Evolutionary conservation across 225 moss, liverwort and hornwort genomes (phyloP).

Genomic region (Antitrichia curtipendula): DNA sequence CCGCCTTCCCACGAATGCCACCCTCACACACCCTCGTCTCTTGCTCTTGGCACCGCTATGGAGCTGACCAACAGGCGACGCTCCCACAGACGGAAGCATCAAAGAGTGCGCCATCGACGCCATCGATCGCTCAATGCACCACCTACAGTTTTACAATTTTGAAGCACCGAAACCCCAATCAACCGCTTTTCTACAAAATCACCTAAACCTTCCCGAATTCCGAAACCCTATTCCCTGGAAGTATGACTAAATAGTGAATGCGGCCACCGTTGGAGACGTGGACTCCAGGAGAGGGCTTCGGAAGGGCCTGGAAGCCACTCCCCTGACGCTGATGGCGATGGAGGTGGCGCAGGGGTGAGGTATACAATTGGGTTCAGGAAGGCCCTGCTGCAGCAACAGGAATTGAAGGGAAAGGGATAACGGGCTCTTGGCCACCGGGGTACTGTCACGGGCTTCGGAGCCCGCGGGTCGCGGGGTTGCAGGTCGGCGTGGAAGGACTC

Average conservation of each 20-base stretch:
- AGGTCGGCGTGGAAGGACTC: neutral
- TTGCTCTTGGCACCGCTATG: conserved; percentile 27
- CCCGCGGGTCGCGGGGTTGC: neutral
- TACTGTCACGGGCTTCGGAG: neutral
- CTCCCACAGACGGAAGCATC: conserved; percentile 24
- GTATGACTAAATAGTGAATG: neutral
- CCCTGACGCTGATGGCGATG: neutral
- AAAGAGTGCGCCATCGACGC: conserved; percentile 55
- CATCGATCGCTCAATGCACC: conserved; percentile 3
- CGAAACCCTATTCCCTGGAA: neutral
- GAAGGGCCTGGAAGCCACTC: neutral
- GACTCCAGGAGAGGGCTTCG: neutral
- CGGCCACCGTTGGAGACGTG: neutral
- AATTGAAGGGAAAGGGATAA: neutral
- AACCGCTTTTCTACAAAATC: neutral
- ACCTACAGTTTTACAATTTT: neutral
- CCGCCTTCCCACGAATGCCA: neutral
- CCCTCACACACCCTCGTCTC: conserved; percentile 16
- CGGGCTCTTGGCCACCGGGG: neutral
- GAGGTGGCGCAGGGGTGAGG: no score
- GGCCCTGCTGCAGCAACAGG: neutral
- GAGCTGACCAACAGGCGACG: conserved; percentile 26
- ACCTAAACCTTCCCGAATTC: neutral
- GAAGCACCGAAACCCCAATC: neutral
- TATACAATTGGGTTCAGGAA: neutral